A percentile compares a stretch with the other conserved stretches of the same genome.
Conservation (phyloP, 805 yeast genomes). For the Monosporozyma aquatica region DNA sequence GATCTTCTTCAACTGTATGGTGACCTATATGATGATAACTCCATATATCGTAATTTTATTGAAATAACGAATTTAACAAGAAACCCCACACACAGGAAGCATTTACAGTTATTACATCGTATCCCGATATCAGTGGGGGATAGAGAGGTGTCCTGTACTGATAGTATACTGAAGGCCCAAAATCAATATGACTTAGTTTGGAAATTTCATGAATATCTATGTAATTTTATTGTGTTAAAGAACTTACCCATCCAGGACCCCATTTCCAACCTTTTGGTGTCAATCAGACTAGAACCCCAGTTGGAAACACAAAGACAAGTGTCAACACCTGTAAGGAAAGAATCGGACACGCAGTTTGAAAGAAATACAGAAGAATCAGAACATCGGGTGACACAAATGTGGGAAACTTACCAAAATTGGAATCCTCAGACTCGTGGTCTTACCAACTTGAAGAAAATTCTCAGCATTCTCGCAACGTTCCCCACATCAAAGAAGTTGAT, state of each 20-base stretch:
- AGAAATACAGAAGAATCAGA: constrained; percentile 19
- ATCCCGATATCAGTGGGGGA: background rate
- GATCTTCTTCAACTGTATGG: constrained; percentile 16
- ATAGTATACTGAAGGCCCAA: constrained; percentile 23
- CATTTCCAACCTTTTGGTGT: constrained; percentile 7
- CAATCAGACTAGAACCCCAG: background rate
- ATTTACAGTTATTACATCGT: constrained; percentile 10
- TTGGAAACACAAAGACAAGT: background rate
- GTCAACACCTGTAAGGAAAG: background rate
- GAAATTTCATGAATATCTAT: constrained; percentile 35
- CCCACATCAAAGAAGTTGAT: constrained; percentile 16
- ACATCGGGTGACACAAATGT: constrained; percentile 17
- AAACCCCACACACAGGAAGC: constrained; percentile 16
- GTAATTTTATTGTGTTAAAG: constrained; percentile 27
- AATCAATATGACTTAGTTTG: constrained; percentile 36
- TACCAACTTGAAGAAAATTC: constrained; percentile 21
- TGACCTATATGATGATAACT: constrained; percentile 24
- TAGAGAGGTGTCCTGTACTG: constrained; percentile 14
- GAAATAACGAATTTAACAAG: constrained; percentile 21
- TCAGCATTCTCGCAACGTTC: constrained; percentile 27
- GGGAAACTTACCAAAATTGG: constrained; percentile 26
- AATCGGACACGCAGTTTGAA: constrained; percentile 8
- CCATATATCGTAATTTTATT: constrained; percentile 21
- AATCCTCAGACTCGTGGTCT: constrained; percentile 29
- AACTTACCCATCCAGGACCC: constrained; percentile 24